Evolutionary conservation across 768 basidiomycete genomes (phyloP), one percentile per base, ranked within the genome.

Genomic region (Tephrocybe sp.): DNA sequence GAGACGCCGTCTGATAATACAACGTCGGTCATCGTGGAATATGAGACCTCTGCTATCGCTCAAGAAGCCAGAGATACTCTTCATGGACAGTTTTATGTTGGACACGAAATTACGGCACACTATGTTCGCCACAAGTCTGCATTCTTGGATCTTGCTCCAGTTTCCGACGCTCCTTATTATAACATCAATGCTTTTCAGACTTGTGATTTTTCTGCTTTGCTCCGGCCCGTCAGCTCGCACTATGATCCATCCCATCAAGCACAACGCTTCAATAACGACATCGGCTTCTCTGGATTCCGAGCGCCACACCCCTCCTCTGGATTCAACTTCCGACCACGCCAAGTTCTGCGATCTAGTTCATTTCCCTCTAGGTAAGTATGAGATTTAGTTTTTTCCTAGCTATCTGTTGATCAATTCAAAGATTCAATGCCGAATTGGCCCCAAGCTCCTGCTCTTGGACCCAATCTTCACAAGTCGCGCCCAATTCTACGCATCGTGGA

Each of bases 1-100:
- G 62, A 73, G n/a, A 62, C 62, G 31, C 67, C 69, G 6, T 55
- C 65, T 26, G 56, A 67, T 46, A 73, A 71, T 41, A 76, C 73
- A 31, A 71, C 79, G 28, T 77, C 82, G 22, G 85, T 77, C 45
- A 57, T 82, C 21, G 86, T 87, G n/a, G 82, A 87, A 62, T 89
- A 87, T 57, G 65, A 74, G 28, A 72, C 78, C 16, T 52, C 70
- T 35, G 67, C 70, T 28, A 72, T 78, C 52, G 86, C 88, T 30
- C 71, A 74, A 49, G 87, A 89, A 62, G 88, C 88, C 9, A 82
- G 76, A 52, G 78, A 79, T 15, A 66, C 73, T 30, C 72, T 90
- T 51, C 72, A 80, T 44, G 79, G 79, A 47, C 87, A 90, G 59
- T 62, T 70, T 34, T 90, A 89, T 60, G 78, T 77, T 11, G 75